phyloP scores from a whole-genome alignment of 768 basidiomycete species.

The Leccinum pellstonianum region DNA sequence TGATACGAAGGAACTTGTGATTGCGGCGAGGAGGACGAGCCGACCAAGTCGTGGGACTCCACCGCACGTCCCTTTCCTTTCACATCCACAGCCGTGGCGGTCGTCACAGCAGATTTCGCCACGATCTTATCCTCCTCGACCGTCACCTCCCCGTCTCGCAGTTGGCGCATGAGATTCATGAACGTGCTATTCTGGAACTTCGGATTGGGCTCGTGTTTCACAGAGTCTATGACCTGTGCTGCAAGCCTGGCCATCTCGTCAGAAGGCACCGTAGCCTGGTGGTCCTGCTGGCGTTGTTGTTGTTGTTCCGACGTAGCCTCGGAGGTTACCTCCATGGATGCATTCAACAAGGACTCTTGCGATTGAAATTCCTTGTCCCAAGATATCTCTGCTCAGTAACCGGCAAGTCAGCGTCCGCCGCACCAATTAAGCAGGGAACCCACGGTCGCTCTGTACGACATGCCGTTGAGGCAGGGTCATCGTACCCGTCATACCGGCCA shows the following conservation, averaged over 20 bases:
- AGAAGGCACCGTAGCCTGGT: conserved; percentile 27
- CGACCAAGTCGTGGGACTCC: not conserved
- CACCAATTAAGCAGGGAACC: conserved; percentile 19
- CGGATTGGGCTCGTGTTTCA: conserved; percentile 71
- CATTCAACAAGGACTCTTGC: conserved; percentile 45
- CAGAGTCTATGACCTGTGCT: conserved; percentile 71
- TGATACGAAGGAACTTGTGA: conserved; percentile 18
- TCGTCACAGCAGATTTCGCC: conserved; percentile 37
- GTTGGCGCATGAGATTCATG: conserved; percentile 79
- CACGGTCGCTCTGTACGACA: conserved; percentile 43
- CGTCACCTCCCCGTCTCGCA: conserved; percentile 75
- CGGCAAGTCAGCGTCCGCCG: not conserved
- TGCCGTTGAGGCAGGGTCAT: conserved; percentile 24
- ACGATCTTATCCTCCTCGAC: conserved; percentile 82
- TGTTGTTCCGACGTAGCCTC: conserved; percentile 10
- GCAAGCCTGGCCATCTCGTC: conserved; percentile 84
- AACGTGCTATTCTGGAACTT: conserved; percentile 88
- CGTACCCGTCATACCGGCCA: conserved; percentile 32
- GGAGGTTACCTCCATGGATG: conserved; percentile 12
- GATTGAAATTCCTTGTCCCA: conserved; percentile 70
- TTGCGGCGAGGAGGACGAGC: conserved; percentile 10
- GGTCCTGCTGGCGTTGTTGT: conserved; percentile 16
- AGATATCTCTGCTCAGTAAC: conserved; percentile 18
- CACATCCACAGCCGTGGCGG: conserved; percentile 35
- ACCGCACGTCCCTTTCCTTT: conserved; percentile 68